Conservation (phyloP, 2,329 filamentous ascomycete genomes). For the Calonectria hongkongensis region DNA sequence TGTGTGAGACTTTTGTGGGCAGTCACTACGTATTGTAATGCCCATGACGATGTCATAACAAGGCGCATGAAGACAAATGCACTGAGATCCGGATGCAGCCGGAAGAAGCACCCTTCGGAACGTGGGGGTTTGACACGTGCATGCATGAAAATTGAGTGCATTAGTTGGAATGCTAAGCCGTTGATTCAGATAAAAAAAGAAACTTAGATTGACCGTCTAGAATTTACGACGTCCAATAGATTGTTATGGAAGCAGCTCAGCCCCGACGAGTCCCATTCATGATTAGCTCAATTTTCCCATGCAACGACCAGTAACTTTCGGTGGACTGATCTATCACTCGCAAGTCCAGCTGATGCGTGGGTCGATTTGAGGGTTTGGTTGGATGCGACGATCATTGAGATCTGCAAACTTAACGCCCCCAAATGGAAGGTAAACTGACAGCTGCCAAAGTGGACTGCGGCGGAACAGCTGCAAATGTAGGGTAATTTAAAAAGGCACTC, state of each 20-base stretch:
- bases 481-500: no score
- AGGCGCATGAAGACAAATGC: neutral
- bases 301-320: neutral
- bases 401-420: neutral
- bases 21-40: neutral
- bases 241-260: neutral
- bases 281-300: no score
- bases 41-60: neutral
- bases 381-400: slow-evolving; percentile 13
- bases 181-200: neutral
- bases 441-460: no score
- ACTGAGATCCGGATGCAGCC: neutral
- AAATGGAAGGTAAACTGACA: neutral
- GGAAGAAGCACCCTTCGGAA: neutral
- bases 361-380: neutral
- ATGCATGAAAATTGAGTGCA: neutral
- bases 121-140: neutral
- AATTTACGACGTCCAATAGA: neutral
- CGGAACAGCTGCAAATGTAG: neutral
- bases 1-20: neutral
- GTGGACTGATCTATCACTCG: neutral
- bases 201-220: neutral
- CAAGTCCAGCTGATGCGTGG: neutral
- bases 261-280: neutral
- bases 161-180: neutral